Conservation (phyloP, 2,329 filamentous ascomycete genomes). For the Leptographium procerum region DNA sequence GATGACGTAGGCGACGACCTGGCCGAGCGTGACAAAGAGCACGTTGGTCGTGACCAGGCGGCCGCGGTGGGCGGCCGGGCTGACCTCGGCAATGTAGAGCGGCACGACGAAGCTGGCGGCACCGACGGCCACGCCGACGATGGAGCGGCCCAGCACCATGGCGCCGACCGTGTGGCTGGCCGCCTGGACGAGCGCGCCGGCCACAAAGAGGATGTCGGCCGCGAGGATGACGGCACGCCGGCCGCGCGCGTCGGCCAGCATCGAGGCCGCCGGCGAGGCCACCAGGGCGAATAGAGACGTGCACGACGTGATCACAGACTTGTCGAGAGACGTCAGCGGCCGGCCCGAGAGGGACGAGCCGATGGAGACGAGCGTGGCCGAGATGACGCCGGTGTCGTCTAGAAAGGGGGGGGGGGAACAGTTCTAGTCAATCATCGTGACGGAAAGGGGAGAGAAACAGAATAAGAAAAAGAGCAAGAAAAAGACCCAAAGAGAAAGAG, state of each 20-base stretch:
- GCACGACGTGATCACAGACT: constrained; percentile 59
- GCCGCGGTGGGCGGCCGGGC: constrained; percentile 65
- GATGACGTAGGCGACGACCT: constrained; percentile 77
- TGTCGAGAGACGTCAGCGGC: constrained; percentile 50
- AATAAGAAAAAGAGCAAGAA: constrained; percentile 1
- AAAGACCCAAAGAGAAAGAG: not conserved
- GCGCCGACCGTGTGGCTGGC: constrained; percentile 40
- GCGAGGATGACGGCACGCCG: constrained; percentile 51
- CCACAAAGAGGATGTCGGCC: constrained; percentile 55
- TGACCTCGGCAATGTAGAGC: constrained; percentile 78
- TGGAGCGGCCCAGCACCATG: constrained; percentile 57
- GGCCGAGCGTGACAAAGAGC: constrained; percentile 76
- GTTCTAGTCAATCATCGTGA: constrained; percentile 6
- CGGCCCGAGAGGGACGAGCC: constrained; percentile 45
- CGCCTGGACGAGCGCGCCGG: constrained; percentile 57
- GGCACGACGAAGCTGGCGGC: constrained; percentile 74
- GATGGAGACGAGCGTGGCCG: constrained; percentile 55
- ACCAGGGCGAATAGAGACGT: constrained; percentile 56
- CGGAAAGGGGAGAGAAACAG: not conserved
- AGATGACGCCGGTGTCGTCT: constrained; percentile 61
- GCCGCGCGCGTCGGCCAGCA: constrained; percentile 51
- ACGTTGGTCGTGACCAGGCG: constrained; percentile 71
- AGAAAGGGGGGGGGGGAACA: too few relatives aligned
- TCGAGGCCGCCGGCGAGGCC: constrained; percentile 50
- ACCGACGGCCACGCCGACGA: constrained; percentile 64